Evolutionary conservation across 495 filamentous ascomycete species (phyloP).

Genomic region (Podospora comata): DNA sequence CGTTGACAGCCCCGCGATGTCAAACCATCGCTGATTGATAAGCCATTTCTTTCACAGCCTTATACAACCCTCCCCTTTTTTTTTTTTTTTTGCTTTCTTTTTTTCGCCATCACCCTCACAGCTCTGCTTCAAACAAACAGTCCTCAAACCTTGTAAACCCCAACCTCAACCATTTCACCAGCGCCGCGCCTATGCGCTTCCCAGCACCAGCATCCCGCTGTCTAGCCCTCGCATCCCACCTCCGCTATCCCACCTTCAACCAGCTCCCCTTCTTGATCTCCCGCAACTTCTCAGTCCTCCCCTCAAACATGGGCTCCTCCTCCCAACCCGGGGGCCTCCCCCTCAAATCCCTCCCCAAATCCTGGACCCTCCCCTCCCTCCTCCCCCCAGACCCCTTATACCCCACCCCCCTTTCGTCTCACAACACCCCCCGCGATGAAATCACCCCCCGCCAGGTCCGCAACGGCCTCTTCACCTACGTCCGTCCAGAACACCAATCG

Average conservation of each 20-base stretch:
- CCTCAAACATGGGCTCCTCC: conserved; percentile 7
- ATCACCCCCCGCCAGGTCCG: conserved; percentile 83
- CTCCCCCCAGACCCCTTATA: conserved; percentile 76
- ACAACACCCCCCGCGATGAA: conserved; percentile 69
- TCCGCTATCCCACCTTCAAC: conserved; percentile 16
- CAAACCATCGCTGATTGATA: not conserved
- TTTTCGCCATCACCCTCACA: not conserved
- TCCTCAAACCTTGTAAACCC: not conserved
- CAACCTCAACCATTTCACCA: not conserved
- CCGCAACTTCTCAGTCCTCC: not conserved
- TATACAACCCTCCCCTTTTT: not conserved
- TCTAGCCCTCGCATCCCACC: conserved; percentile 30
- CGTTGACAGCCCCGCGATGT: not conserved
- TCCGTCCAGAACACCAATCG: conserved; percentile 69
- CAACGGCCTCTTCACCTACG: conserved; percentile 83
- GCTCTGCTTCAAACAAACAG: not conserved
- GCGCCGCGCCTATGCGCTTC: conserved; percentile 28
- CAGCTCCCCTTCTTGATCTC: conserved; percentile 16
- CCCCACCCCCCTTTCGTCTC: conserved; percentile 74
- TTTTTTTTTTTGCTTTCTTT: not conserved
- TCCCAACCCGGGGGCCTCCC: conserved; percentile 33
- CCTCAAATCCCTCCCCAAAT: conserved; percentile 75
- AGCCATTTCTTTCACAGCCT: not conserved
- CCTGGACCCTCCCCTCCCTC: conserved; percentile 75
- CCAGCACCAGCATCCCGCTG: conserved; percentile 29